Percentiles rank a stretch among this genome's conserved stretches.
phyloP scores from a whole-genome alignment of 768 basidiomycete genomes.

The Phlebiopsis gigantea region DNA sequence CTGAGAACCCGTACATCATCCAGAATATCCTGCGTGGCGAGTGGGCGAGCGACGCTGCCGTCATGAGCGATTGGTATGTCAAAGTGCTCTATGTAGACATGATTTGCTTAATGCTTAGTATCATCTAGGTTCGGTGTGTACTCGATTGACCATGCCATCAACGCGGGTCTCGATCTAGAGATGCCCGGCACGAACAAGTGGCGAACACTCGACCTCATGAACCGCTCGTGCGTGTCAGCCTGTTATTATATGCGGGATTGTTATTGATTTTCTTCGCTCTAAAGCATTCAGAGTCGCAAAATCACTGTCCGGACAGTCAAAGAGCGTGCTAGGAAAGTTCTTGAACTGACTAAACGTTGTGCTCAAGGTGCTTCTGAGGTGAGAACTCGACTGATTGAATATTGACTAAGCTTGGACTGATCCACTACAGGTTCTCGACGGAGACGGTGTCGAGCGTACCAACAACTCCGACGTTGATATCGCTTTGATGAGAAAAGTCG shows the following conservation, averaged over 20 bases:
- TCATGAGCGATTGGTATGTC: conserved; percentile 78
- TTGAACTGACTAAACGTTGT: conserved; percentile 66
- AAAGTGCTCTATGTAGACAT: neutral
- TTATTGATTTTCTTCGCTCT: no score
- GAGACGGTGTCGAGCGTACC: conserved; percentile 62
- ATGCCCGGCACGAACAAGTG: conserved; percentile 78
- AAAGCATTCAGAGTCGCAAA: conserved; percentile 50
- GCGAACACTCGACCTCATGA: conserved; percentile 65
- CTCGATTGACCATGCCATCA: conserved; percentile 55
- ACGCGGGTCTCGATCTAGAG: conserved; percentile 77
- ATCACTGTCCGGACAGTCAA: conserved; percentile 60
- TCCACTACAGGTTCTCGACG: conserved; percentile 51
- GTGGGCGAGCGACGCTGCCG: conserved; percentile 68
- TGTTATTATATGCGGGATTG: neutral
- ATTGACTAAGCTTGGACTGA: neutral
- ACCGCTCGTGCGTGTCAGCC: conserved; percentile 34
- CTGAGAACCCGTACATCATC: conserved; percentile 58
- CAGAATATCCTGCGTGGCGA: conserved; percentile 61
- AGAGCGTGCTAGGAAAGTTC: conserved; percentile 58
- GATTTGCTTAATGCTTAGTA: neutral
- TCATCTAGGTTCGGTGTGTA: conserved; percentile 63
- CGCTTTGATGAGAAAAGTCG: conserved; percentile 59
- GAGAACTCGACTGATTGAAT: neutral
- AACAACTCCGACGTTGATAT: conserved; percentile 58
- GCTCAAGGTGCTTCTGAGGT: conserved; percentile 65